Conservation (phyloP, 2,329 filamentous ascomycete species). For the Trichoderma atroviride region DNA sequence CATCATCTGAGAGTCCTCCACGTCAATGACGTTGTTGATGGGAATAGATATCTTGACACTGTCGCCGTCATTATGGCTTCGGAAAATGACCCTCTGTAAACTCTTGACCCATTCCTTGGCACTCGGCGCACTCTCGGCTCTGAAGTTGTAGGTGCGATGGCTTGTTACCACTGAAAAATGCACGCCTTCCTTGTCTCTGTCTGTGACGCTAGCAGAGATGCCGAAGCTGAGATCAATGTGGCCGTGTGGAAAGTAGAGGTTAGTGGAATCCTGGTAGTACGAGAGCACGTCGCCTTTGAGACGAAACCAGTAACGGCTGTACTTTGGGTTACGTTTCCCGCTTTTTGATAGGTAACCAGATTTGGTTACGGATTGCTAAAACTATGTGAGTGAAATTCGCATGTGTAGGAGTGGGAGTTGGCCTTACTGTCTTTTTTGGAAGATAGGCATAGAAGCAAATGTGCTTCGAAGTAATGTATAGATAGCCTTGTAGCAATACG, state of each 20-base stretch:
- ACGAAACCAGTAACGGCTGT: slow-evolving; percentile 89
- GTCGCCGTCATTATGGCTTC: slow-evolving; percentile 93
- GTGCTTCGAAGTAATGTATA: slow-evolving; percentile 92
- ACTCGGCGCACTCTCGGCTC: slow-evolving; percentile 81
- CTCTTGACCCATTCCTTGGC: slow-evolving; percentile 97
- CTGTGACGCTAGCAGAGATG: slow-evolving; percentile 78
- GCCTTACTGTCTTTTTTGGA: slow-evolving; percentile 81
- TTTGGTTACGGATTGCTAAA: slow-evolving; percentile 72
- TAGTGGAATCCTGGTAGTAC: slow-evolving; percentile 81
- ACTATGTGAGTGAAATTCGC: slow-evolving; percentile 28
- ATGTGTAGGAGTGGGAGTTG: neutral
- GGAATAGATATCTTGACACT: slow-evolving; percentile 95
- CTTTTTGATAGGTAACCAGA: slow-evolving; percentile 88
- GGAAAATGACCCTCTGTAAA: slow-evolving; percentile 91
- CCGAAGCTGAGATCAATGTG: slow-evolving; percentile 92
- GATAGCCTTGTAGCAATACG: slow-evolving; percentile 87
- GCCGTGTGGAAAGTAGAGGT: slow-evolving; percentile 88
- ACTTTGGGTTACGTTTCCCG: slow-evolving; percentile 84
- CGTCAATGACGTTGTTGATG: slow-evolving; percentile 84
- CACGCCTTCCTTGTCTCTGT: slow-evolving; percentile 75
- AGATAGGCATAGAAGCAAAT: slow-evolving; percentile 97
- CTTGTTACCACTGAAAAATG: slow-evolving; percentile 82
- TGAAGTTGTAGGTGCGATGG: slow-evolving; percentile 82
- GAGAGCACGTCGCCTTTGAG: slow-evolving; percentile 89
- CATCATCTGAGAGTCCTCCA: slow-evolving; percentile 88